phyloP scores from a whole-genome alignment of 345 rosid species.

The Citrus cavaleriei region DNA sequence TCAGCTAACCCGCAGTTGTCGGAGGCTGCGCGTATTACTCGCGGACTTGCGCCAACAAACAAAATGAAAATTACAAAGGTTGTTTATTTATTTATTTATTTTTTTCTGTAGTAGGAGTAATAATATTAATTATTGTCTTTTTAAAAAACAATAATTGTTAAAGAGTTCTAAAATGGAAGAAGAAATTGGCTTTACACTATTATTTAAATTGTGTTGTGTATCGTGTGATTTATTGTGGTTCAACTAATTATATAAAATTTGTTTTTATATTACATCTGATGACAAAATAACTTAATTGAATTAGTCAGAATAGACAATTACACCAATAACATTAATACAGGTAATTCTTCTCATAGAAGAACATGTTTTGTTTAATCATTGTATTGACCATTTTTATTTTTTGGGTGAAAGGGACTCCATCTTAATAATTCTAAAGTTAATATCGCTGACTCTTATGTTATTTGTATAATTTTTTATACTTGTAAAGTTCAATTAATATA shows the following conservation, averaged over 20 bases:
- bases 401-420: too few relatives aligned
- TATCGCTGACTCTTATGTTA: not conserved
- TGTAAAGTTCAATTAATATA: too few relatives aligned
- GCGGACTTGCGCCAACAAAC: not conserved
- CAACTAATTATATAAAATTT: not conserved
- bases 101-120: too few relatives aligned
- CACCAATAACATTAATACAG: not conserved
- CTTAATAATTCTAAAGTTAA: not conserved
- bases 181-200: not conserved
- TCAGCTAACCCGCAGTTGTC: not conserved
- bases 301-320: too few relatives aligned
- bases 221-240: not conserved
- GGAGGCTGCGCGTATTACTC: not conserved
- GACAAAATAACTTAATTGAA: too few relatives aligned
- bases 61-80: too few relatives aligned
- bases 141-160: not conserved
- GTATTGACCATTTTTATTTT: not conserved
- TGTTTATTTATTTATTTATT: too few relatives aligned
- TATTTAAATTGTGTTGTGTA: not conserved
- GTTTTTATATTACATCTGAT: not conserved
- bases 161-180: not conserved
- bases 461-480: too few relatives aligned
- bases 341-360: not conserved
- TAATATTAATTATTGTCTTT: too few relatives aligned
- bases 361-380: not conserved